Base-by-base conservation (phyloP, 441 rosid species). In the Populus hybrid region DNA sequence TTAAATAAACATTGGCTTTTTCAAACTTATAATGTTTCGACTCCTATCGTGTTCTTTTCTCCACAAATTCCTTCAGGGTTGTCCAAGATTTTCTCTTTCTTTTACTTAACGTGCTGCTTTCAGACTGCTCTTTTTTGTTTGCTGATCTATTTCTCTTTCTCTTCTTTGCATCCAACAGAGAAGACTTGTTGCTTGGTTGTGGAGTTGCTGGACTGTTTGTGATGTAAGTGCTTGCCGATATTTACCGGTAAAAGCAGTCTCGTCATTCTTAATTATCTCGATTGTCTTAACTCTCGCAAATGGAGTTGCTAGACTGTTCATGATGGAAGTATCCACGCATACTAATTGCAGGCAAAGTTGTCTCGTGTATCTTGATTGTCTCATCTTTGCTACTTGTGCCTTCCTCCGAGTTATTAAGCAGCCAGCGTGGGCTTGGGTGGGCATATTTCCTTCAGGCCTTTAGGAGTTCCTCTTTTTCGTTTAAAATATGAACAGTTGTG, bases 381-480 rank as follows among this genome's bases (percentile, higher is more conserved):
- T 74, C 82, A 50, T 79, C 80, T 67, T 66, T 42, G 64, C 38
- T 77, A 70, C 59, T 73, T 68, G 74, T 53, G 57, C 40, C 86
- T 66, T 79, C 74, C 67, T 50, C 79, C 50, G 57, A 82, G 77
- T 71, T 42, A 35, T 78, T 75, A 75, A 12, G 70, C 34, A 73
- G 77, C 0, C 5, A 83, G 16, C 65, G 83, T 91, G 1, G 76
- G 78, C 82, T 90, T 91, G 30, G 85, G 8, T 3, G 93, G 97
- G 74, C 71, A 85, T 59, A 91, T 83, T 65, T 83, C 94, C 84
- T 91, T 93, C 90, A 87, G 84, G 82, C 87, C 93, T 84, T 81
- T 85, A 2, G 84, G 66, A 66, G 97, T 86, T 32, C 97, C 97
- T 83, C 92, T 85, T 86, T 87, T 91, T 19, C 83, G 78, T 80